Conservation (phyloP, 257 asterid species). For the Salvia splendens region DNA sequence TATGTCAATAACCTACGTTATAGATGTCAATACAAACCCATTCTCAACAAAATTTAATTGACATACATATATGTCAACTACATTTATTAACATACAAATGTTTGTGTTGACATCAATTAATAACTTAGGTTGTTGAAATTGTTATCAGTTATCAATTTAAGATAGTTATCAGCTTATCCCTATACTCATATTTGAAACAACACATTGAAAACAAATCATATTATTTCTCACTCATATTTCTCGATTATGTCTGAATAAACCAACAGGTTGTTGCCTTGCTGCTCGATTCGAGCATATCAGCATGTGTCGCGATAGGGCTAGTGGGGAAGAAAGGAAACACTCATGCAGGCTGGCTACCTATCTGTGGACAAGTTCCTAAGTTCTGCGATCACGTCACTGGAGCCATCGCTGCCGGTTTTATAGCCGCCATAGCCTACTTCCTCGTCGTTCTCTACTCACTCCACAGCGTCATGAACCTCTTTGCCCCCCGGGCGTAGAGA, state of each 20-base stretch:
- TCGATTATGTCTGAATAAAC: background rate
- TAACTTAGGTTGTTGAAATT: background rate
- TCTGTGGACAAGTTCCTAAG: conserved; percentile 83
- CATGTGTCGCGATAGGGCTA: conserved; percentile 64
- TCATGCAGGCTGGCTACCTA: conserved; percentile 89
- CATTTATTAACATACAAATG: no score
- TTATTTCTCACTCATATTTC: background rate
- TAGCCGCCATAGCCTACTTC: conserved; percentile 58
- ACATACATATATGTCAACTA: background rate
- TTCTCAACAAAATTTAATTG: no score
- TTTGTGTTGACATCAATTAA: background rate
- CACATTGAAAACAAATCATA: background rate
- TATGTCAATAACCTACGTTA: background rate
- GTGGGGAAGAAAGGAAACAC: conserved; percentile 73
- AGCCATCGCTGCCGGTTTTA: conserved; percentile 67
- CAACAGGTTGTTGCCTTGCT: conserved; percentile 58
- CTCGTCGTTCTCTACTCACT: conserved; percentile 60
- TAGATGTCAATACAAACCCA: no score
- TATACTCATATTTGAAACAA: no score
- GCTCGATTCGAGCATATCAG: conserved; percentile 77
- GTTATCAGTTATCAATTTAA: no score
- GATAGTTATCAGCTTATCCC: no score
- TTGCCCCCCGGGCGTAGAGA: conserved; percentile 34
- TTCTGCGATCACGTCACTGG: conserved; percentile 63
- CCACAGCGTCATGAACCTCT: conserved; percentile 54